Conservation (phyloP, 768 basidiomycete genomes). For the Lyophyllum semitale region DNA sequence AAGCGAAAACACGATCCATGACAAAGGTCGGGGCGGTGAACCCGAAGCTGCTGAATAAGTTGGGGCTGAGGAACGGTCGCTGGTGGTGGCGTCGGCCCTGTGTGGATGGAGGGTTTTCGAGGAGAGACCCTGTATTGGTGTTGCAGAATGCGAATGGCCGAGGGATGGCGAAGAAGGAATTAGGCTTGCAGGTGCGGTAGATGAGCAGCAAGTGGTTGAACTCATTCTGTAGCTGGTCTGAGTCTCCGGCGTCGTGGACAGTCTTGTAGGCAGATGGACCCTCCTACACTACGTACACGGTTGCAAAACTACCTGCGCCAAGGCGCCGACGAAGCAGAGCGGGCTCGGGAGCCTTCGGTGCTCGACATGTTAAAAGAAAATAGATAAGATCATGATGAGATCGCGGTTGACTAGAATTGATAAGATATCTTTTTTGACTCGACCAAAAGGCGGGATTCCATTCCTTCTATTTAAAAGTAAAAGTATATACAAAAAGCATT, state of each 20-base stretch:
- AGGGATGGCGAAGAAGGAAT: background rate
- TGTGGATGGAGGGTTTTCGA: background rate
- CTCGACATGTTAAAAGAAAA: no score
- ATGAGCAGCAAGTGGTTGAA: background rate
- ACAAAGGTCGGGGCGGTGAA: background rate
- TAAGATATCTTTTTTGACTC: no score
- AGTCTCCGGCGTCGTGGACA: background rate
- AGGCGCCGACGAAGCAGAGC: background rate
- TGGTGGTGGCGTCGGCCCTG: background rate
- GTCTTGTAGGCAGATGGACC: background rate
- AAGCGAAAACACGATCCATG: background rate
- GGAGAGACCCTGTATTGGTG: background rate
- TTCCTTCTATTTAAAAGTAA: slow-evolving; percentile 1
- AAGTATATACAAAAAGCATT: slow-evolving; percentile 5
- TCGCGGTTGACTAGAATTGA: no score
- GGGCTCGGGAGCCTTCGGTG: background rate
- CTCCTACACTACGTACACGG: background rate
- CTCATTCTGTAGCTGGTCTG: background rate
- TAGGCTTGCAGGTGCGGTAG: background rate
- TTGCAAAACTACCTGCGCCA: background rate
- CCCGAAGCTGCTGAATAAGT: background rate
- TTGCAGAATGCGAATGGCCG: background rate
- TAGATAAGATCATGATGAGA: no score
- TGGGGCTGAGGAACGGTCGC: background rate
- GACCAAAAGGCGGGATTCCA: background rate